A percentile compares a stretch with the other conserved stretches of the same genome.
These are phyloP conservation scores for Arabis hirsuta DNA, from an alignment of 345 rosid species.

Conservation along the genomic window DNA sequence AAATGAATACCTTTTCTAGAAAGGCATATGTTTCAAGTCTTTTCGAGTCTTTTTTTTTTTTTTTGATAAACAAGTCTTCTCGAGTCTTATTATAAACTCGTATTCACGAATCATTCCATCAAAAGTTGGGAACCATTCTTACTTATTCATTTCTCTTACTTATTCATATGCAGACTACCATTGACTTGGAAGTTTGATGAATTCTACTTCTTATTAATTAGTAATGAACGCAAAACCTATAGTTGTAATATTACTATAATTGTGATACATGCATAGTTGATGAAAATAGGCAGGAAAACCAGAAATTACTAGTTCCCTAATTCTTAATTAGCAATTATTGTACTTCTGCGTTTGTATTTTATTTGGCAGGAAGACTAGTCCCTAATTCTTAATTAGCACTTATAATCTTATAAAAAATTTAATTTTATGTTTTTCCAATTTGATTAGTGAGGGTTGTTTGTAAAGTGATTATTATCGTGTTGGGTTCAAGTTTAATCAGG, in stretches of 20 bases:
- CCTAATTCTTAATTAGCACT: background rate
- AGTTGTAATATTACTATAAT: background rate
- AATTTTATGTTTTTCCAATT: too few species aligned
- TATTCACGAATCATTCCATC: constrained; percentile 14
- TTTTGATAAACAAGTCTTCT: too few species aligned
- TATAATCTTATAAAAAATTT: too few species aligned
- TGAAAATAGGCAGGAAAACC: background rate
- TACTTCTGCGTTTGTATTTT: background rate
- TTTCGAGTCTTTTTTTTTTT: too few species aligned
- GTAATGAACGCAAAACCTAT: background rate
- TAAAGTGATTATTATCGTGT: too few species aligned
- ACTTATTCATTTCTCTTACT: constrained; percentile 11
- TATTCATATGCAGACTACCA: constrained; percentile 1
- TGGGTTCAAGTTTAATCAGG: too few species aligned
- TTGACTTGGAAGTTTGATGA: constrained; percentile 21
- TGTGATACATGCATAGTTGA: background rate
- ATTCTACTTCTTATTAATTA: background rate
- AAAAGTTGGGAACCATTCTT: constrained; percentile 19
- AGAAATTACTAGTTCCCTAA: background rate
- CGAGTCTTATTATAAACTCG: constrained; percentile 12
- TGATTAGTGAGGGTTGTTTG: too few species aligned
- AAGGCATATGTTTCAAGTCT: constrained; percentile 6
- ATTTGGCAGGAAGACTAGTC: too few species aligned
- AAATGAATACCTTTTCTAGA: constrained; percentile 14
- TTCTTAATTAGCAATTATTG: background rate